Evolutionary conservation across 495 filamentous ascomycete genomes (phyloP).

Genomic region (Aspergillus olivimuriae): DNA sequence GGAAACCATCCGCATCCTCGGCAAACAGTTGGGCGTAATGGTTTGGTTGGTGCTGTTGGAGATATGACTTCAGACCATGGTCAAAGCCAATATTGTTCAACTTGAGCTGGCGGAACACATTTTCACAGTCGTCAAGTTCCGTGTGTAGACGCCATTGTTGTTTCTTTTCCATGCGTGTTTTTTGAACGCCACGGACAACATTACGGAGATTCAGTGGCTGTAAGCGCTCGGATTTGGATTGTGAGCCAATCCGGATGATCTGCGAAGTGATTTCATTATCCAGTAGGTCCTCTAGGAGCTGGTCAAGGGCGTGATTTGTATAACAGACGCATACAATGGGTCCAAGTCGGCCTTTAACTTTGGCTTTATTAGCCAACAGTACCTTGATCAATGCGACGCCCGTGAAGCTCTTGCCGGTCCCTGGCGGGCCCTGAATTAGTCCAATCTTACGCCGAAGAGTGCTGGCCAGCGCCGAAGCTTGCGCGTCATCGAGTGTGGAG

Average conservation of each 20-base stretch:
- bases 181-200: slow-evolving; percentile 21
- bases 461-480: slow-evolving; percentile 50
- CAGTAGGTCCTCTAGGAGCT: slow-evolving; percentile 60
- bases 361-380: slow-evolving; percentile 50
- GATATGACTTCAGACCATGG: slow-evolving; percentile 11
- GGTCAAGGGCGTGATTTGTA: slow-evolving; percentile 71
- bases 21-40: slow-evolving; percentile 24
- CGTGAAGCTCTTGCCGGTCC: slow-evolving; percentile 68
- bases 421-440: slow-evolving; percentile 76
- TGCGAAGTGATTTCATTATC: slow-evolving; percentile 44
- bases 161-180: slow-evolving; percentile 36
- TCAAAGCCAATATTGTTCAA: background rate
- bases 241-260: slow-evolving; percentile 64
- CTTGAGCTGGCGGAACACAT: slow-evolving; percentile 5
- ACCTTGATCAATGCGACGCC: slow-evolving; percentile 56
- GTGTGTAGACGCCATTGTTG: slow-evolving; percentile 9
- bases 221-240: slow-evolving; percentile 52
- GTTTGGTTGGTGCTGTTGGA: slow-evolving; percentile 5
- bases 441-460: slow-evolving; percentile 51
- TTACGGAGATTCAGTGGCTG: slow-evolving; percentile 35
- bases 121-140: slow-evolving; percentile 10
- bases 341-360: slow-evolving; percentile 37
- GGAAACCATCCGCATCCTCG: slow-evolving; percentile 22
- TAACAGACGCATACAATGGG: slow-evolving; percentile 63
- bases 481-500: slow-evolving; percentile 51